phyloP scores from a whole-genome alignment of 768 basidiomycete genomes.

The Lepiota subincarnata region DNA sequence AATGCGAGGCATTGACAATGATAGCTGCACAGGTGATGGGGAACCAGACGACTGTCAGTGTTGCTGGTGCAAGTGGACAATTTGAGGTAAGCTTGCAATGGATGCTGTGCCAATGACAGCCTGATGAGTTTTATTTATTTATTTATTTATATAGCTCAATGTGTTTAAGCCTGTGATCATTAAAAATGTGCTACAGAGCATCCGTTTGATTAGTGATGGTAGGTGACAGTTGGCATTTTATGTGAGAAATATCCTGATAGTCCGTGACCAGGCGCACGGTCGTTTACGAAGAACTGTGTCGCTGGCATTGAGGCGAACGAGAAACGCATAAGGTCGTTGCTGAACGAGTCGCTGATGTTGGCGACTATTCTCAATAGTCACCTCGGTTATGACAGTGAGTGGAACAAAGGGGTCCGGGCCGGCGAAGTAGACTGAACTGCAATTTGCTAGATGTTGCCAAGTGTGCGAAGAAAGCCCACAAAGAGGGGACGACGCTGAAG shows the following conservation, averaged over 20 bases:
- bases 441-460: slow-evolving; percentile 81
- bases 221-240: slow-evolving; percentile 17
- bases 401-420: not conserved
- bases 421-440: slow-evolving; percentile 12
- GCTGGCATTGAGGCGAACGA: slow-evolving; percentile 97
- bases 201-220: slow-evolving; percentile 92
- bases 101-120: not conserved
- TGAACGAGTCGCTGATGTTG: slow-evolving; percentile 97
- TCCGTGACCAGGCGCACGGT: slow-evolving; percentile 61
- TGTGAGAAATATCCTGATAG: slow-evolving; percentile 10
- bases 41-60: slow-evolving; percentile 88
- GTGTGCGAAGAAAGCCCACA: slow-evolving; percentile 99
- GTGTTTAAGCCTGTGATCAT: slow-evolving; percentile 99
- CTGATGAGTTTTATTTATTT: slow-evolving; percentile 6
- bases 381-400: slow-evolving; percentile 95
- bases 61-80: slow-evolving; percentile 93
- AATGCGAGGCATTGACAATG: slow-evolving; percentile 99
- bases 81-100: slow-evolving; percentile 70
- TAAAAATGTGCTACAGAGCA: slow-evolving; percentile 96
- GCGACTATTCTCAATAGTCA: slow-evolving; percentile 96
- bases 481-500: slow-evolving; percentile 94
- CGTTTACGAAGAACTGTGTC: slow-evolving; percentile 96
- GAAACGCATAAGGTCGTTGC: slow-evolving; percentile 79
- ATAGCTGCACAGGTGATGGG: slow-evolving; percentile 98
- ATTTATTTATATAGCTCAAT: slow-evolving; percentile 59